Base-by-base conservation (phyloP, 2,329 filamentous ascomycete genomes). In the Lachnellula willkommii region DNA sequence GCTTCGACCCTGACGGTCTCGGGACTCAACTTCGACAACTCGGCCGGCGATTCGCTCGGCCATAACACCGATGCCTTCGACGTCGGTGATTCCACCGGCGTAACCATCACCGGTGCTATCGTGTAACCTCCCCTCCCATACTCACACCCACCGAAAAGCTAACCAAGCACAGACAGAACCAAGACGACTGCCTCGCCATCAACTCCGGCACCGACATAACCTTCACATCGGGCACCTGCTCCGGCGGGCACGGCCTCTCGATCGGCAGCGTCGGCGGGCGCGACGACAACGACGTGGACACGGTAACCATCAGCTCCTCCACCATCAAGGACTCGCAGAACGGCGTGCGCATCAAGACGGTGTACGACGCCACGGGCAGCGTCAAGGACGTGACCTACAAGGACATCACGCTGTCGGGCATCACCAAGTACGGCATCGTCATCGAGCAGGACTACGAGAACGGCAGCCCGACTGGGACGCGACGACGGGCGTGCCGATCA, bases 181-280 rank as follows among this genome's bases (percentile, higher is more conserved):
- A 83, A 69, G 80, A 84, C 58, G 81, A 83, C 64, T 84, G 80
- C 63, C 69, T 83, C 11, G 81, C 80, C 36, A 71, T 83, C 63
- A 83, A 83, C 71, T 81, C 77, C 2, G 80, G 80, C 54, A 75
- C 71, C 69, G 63, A 22, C 24, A 68, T 69, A 45, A 62, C 57
- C 15, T 67, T 69, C 60, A 66, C 62, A 3, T 60, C 60, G 9
- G 66, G 65, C 52, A 60, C 53, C 17, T 69, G 68, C 45, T 59
- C 56, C 9, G 67, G 68, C 15, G 68, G 68, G 11, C 67, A 69
- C 52, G 81, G 81, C 51, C 71, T 85, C 17, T 79, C 77, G 54
- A 82, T 85, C 62, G 80, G 81, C 50, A 81, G 78, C 5, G 78
- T 84, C n/a, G 80, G 81, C 43, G 78, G 78, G 14, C 78, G 80